phyloP scores from a whole-genome alignment of 805 yeast species.

The Candida endomychidarum region DNA sequence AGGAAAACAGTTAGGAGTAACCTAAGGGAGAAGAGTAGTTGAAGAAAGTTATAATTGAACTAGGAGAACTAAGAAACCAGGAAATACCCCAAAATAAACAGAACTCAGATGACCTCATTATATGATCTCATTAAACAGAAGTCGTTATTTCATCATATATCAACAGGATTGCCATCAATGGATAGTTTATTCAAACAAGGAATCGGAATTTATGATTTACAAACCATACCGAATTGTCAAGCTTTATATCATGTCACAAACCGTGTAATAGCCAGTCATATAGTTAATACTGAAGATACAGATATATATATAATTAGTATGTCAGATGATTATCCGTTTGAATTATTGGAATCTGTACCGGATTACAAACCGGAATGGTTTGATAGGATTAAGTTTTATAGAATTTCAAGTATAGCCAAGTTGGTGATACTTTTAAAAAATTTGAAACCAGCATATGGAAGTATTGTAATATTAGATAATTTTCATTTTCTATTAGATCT shows the following conservation, averaged over 20 bases:
- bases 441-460: slow-evolving; percentile 2
- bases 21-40: too few relatives aligned
- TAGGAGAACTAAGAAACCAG: neutral
- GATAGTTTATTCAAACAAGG: slow-evolving; percentile 5
- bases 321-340: slow-evolving; percentile 30
- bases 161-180: neutral
- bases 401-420: slow-evolving; percentile 11
- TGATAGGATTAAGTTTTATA: slow-evolving; percentile 5
- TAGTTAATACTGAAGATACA: slow-evolving; percentile 15
- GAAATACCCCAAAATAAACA: too few relatives aligned
- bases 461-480: slow-evolving; percentile 24
- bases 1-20: too few relatives aligned
- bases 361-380: slow-evolving; percentile 23
- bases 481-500: slow-evolving; percentile 38
- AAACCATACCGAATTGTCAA: slow-evolving; percentile 33
- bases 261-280: slow-evolving; percentile 30
- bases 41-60: neutral
- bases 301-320: slow-evolving; percentile 33
- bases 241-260: slow-evolving; percentile 22
- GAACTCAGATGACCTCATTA: neutral
- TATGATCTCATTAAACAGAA: neutral
- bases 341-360: slow-evolving; percentile 20
- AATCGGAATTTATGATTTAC: slow-evolving; percentile 34
- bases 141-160: slow-evolving; percentile 2
- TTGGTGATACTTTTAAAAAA: slow-evolving; percentile 10